Percentiles rank a stretch among this genome's conserved stretches.
Evolutionary conservation across 176 grass and related monocot species (phyloP).

Genomic region (Aegilops speltoides): DNA sequence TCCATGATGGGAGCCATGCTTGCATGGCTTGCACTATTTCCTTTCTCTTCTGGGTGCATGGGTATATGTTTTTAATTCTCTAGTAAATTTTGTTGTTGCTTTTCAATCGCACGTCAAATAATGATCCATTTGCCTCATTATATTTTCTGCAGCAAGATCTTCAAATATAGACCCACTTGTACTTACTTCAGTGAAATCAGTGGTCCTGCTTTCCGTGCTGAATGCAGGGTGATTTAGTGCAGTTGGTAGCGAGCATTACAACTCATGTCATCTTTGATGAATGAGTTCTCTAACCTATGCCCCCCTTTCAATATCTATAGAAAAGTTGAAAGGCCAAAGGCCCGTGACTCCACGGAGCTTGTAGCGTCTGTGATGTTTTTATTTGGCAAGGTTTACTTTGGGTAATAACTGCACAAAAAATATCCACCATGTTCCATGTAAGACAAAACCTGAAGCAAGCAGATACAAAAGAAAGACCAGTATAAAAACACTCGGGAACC

Average conservation of each 20-base stretch:
- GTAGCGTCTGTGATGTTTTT: not conserved
- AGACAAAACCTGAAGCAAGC: not conserved
- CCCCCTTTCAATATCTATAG: not conserved
- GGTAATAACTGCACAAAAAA: not conserved
- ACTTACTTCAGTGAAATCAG: not conserved
- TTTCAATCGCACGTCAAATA: not conserved
- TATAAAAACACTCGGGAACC: not conserved
- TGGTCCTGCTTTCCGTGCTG: not conserved
- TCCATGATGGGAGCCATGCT: not conserved
- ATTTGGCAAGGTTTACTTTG: not conserved
- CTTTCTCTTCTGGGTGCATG: not conserved
- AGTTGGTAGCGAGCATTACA: not conserved
- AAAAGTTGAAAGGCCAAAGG: not conserved
- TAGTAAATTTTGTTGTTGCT: not conserved
- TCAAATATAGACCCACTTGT: not conserved
- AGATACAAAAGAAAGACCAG: not conserved
- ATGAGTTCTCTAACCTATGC: not conserved
- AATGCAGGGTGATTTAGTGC: not conserved
- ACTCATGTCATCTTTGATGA: not conserved
- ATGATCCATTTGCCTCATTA: not conserved
- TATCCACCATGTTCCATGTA: not conserved
- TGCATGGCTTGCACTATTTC: not conserved
- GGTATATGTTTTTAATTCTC: not conserved
- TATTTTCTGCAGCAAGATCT: not conserved
- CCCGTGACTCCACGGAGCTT: not conserved